Conservation (phyloP, 2,329 filamentous ascomycete genomes). For the Rhytidhysteron rufulum region DNA sequence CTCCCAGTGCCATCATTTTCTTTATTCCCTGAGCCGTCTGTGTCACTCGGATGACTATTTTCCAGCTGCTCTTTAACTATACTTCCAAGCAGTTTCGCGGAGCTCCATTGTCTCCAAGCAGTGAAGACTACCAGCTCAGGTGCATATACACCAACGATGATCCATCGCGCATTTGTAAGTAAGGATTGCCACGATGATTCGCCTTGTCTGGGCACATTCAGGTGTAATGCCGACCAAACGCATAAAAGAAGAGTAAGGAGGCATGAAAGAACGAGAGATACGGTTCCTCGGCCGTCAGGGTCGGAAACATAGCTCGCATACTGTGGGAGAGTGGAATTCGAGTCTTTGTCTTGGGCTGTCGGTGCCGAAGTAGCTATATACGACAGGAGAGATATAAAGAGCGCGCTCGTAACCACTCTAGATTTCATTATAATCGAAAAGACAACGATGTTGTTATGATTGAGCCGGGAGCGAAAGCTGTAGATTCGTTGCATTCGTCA, state of each 20-base stretch:
- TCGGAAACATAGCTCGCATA: not conserved
- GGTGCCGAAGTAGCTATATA: too few species aligned
- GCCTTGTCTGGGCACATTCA: conserved; percentile 1
- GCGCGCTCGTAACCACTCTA: too few species aligned
- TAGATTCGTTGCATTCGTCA: too few species aligned
- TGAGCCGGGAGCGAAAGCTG: too few species aligned
- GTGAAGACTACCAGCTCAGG: conserved; percentile 7
- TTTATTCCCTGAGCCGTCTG: not conserved
- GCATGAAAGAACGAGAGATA: conserved; percentile 2
- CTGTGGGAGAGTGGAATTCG: too few species aligned
- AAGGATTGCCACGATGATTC: not conserved
- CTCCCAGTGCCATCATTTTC: not conserved
- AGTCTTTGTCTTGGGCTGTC: too few species aligned
- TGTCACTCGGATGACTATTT: not conserved
- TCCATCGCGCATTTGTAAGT: not conserved
- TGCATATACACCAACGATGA: conserved; percentile 2
- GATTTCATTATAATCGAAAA: too few species aligned
- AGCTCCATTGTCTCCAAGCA: conserved; percentile 11
- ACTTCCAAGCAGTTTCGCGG: conserved; percentile 7
- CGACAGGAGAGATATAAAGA: too few species aligned
- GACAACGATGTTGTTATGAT: too few species aligned
- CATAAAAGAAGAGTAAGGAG: conserved; percentile 3
- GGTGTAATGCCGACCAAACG: conserved; percentile 4
- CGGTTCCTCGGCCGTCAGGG: not conserved
- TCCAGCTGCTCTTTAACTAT: too few species aligned